These are phyloP conservation scores for Nephelium lappaceum DNA, from an alignment of 345 rosid species.

Conservation along the genomic window DNA sequence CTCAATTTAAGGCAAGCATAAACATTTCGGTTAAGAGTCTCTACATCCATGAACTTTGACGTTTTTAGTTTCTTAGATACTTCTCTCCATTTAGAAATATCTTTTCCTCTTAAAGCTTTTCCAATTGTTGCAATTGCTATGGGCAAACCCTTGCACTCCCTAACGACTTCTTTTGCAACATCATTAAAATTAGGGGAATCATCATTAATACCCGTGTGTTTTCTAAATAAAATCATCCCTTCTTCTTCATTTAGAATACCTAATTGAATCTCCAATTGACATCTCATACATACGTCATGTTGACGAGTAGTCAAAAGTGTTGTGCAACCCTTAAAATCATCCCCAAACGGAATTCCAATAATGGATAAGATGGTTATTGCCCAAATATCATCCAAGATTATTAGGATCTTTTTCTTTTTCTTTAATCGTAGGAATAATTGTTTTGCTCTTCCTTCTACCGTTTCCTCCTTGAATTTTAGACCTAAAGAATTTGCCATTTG, in stretches of 20 bases:
- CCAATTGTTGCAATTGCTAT: background rate
- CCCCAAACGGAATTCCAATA: constrained; percentile 21
- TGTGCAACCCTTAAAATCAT: background rate
- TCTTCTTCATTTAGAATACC: constrained; percentile 1
- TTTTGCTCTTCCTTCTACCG: background rate
- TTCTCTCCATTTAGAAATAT: background rate
- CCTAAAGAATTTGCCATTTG: background rate
- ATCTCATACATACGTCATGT: background rate
- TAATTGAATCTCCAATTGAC: background rate
- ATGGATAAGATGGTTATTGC: background rate
- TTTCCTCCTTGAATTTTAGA: background rate
- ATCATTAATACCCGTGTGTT: background rate
- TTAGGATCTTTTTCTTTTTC: constrained; percentile 13
- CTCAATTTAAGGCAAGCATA: background rate
- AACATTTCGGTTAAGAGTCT: background rate
- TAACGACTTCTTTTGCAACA: background rate
- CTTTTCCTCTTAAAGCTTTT: background rate
- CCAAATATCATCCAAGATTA: constrained; percentile 37
- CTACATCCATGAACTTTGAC: background rate
- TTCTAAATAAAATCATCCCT: constrained; percentile 16
- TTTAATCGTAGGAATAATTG: constrained; percentile 4
- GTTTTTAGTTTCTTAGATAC: background rate
- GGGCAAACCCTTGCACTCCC: constrained; percentile 13
- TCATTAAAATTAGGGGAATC: background rate
- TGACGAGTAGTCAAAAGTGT: constrained; percentile 19